phyloP scores from a whole-genome alignment of 371 early-diverging fungal species.

The Rhizopus delemar region DNA sequence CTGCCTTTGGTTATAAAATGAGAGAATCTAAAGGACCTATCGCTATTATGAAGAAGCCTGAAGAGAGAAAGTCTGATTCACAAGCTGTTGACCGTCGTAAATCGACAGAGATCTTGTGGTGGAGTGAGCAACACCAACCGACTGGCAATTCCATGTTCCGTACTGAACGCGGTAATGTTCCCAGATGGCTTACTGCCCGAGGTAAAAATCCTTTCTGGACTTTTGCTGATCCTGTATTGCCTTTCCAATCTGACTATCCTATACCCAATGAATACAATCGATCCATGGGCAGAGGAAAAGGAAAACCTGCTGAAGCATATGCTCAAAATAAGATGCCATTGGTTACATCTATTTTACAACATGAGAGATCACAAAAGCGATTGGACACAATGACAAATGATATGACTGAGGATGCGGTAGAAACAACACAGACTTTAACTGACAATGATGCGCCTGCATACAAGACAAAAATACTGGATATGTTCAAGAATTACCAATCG shows the following conservation, averaged over 20 bases:
- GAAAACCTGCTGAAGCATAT: background rate
- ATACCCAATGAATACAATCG: background rate
- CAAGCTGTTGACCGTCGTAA: background rate
- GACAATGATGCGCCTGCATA: background rate
- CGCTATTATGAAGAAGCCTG: too few species aligned
- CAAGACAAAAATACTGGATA: slow-evolving; percentile 7
- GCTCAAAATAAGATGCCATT: slow-evolving; percentile 1
- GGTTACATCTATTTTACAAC: slow-evolving; percentile 16
- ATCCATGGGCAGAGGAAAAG: background rate
- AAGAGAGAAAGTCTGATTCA: too few species aligned
- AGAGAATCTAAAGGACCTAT: too few species aligned
- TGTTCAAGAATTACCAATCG: slow-evolving; percentile 20
- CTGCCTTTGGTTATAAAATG: too few species aligned
- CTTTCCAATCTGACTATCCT: background rate
- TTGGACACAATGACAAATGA: background rate
- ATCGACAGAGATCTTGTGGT: background rate
- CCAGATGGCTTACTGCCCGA: background rate
- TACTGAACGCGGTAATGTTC: too few species aligned
- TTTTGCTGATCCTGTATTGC: background rate
- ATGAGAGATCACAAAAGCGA: slow-evolving; percentile 2
- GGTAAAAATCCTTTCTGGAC: background rate
- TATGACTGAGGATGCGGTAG: background rate
- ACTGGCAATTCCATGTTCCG: too few species aligned
- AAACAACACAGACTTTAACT: background rate
- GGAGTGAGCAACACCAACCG: too few species aligned